These are phyloP conservation scores for Gossypium thurberi DNA, from an alignment of 345 rosid species.

Conservation along the genomic window DNA sequence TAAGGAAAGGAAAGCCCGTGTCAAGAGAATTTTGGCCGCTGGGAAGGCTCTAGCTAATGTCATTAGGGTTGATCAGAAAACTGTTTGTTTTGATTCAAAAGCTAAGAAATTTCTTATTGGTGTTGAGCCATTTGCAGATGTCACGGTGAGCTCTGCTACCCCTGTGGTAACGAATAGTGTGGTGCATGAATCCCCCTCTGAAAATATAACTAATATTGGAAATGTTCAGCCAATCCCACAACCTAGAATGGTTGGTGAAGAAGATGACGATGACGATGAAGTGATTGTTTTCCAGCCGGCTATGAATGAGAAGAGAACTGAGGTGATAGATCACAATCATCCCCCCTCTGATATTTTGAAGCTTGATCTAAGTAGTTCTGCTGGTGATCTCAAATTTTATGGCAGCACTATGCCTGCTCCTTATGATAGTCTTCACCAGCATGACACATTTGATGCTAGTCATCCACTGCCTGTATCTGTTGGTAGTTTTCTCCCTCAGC, in stretches of 20 bases:
- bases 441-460: constrained; percentile 33
- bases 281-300: constrained; percentile 95
- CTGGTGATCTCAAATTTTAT: constrained; percentile 35
- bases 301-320: constrained; percentile 54
- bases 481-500: constrained; percentile 37
- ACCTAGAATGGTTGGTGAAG: constrained; percentile 53
- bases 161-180: constrained; percentile 25
- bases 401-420: constrained; percentile 34
- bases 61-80: constrained; percentile 54
- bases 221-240: constrained; percentile 30
- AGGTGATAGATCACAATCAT: constrained; percentile 33
- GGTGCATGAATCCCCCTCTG: constrained; percentile 30
- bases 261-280: constrained; percentile 72
- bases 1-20: constrained; percentile 63
- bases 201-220: constrained; percentile 24
- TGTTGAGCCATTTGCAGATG: constrained; percentile 44
- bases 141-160: constrained; percentile 23
- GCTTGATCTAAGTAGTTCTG: constrained; percentile 31
- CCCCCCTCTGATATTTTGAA: constrained; percentile 38
- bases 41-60: constrained; percentile 67
- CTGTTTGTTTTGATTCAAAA: constrained; percentile 63
- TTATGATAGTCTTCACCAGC: constrained; percentile 36
- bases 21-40: constrained; percentile 77
- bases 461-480: constrained; percentile 33
- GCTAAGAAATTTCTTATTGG: constrained; percentile 72